Percentiles rank a stretch among this genome's conserved stretches.
Evolutionary conservation across 352 stramenopile genomes (phyloP).

Genomic region (Phytophthora foliorum): DNA sequence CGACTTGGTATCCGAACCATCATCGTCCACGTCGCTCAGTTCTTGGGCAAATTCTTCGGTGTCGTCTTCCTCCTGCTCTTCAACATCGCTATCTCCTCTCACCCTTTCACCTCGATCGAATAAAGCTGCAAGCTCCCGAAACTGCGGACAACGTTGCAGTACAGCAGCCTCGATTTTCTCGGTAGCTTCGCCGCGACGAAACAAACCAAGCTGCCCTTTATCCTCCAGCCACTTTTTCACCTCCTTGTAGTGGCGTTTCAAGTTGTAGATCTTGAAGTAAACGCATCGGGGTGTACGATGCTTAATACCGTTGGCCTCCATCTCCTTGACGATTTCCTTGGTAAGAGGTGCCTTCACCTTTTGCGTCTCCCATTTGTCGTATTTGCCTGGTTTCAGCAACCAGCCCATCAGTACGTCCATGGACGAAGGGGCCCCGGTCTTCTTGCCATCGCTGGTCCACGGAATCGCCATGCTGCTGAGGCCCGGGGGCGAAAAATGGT

Average conservation of each 20-base stretch:
- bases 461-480: not conserved
- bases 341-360: not conserved
- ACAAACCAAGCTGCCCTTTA: not conserved
- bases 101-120: not conserved
- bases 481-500: too few relatives aligned
- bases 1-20: not conserved
- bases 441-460: not conserved
- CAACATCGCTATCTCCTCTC: not conserved
- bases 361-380: not conserved
- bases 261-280: slow-evolving; percentile 8
- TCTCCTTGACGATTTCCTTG: slow-evolving; percentile 4
- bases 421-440: not conserved
- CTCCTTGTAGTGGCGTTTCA: not conserved
- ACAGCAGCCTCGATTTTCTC: not conserved
- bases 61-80: not conserved
- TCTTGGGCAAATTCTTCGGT: not conserved
- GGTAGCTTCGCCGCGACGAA: not conserved
- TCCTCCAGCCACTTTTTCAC: not conserved
- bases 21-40: not conserved
- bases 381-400: slow-evolving; percentile 11
- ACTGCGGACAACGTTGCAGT: not conserved
- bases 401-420: slow-evolving; percentile 7
- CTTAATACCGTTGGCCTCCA: not conserved
- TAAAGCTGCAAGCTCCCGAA: not conserved
- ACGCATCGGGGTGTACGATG: not conserved